These are phyloP conservation scores for Stereum hirsutum DNA, from an alignment of 1,284 basidiomycete species.

Conservation along the genomic window DNA sequence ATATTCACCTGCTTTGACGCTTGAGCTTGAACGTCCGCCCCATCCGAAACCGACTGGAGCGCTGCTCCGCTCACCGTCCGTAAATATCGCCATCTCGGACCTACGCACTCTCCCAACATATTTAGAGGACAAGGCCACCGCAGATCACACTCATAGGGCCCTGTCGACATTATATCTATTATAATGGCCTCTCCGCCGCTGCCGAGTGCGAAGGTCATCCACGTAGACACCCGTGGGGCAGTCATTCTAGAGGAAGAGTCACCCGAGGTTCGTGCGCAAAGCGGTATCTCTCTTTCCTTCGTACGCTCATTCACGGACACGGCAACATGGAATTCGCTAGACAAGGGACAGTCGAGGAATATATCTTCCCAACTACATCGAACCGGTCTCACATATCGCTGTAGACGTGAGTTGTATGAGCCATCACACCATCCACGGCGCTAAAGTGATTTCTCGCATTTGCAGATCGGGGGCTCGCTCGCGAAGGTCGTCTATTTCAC, in stretches of 20 bases:
- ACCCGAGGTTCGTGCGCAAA: slow-evolving; percentile 62
- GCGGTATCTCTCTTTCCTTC: slow-evolving; percentile 3
- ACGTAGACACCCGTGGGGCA: slow-evolving; percentile 82
- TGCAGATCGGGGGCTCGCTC: slow-evolving; percentile 89
- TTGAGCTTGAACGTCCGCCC: no score
- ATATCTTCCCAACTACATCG: slow-evolving; percentile 92
- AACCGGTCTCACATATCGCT: slow-evolving; percentile 93
- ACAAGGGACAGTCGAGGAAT: slow-evolving; percentile 91
- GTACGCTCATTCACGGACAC: slow-evolving; percentile 1
- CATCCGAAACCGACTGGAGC: no score
- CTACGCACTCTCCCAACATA: no score
- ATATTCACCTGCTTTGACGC: no score
- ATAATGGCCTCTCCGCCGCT: slow-evolving; percentile 37
- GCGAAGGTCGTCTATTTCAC: slow-evolving; percentile 99
- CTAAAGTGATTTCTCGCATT: no score
- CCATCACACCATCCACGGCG: slow-evolving; percentile 2
- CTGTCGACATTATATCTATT: no score
- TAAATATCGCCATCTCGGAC: no score
- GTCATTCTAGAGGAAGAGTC: slow-evolving; percentile 88
- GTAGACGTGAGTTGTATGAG: slow-evolving; percentile 70
- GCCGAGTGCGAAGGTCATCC: slow-evolving; percentile 68
- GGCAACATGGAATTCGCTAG: slow-evolving; percentile 26
- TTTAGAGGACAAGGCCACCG: no score
- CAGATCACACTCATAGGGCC: no score
- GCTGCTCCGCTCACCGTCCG: no score